Evolutionary conservation across 176 grass and related monocot species (phyloP).

Genomic region (Cenchrus americanus): DNA sequence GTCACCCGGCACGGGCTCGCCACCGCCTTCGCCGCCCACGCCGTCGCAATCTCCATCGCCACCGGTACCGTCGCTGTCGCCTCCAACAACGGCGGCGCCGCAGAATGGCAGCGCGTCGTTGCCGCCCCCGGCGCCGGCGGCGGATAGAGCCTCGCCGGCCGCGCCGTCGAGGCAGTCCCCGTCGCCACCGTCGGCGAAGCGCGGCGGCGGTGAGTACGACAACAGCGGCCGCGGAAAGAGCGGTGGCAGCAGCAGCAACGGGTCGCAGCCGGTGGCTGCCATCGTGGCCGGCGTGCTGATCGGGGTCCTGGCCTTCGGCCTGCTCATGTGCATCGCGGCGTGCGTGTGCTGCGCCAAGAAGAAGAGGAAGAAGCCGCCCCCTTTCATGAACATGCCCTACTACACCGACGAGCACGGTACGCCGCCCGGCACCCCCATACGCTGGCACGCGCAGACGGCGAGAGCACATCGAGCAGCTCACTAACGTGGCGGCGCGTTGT

Average conservation of each 20-base stretch:
- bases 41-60: background rate
- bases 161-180: slow-evolving; percentile 9
- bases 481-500: background rate
- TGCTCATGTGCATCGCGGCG: slow-evolving; percentile 49
- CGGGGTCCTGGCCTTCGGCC: slow-evolving; percentile 44
- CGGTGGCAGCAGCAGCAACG: background rate
- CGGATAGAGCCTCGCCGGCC: background rate
- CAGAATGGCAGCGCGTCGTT: background rate
- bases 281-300: slow-evolving; percentile 45
- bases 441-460: background rate
- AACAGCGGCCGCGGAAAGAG: slow-evolving; percentile 23
- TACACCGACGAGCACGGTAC: slow-evolving; percentile 56
- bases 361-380: slow-evolving; percentile 51
- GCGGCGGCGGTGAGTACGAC: slow-evolving; percentile 2
- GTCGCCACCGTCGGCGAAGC: slow-evolving; percentile 32
- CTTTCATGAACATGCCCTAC: slow-evolving; percentile 51
- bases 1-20: background rate
- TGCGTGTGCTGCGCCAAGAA: slow-evolving; percentile 58
- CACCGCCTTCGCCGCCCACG: background rate
- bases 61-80: background rate
- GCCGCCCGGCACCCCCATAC: background rate
- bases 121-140: background rate
- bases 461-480: background rate
- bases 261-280: background rate
- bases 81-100: background rate